Evolutionary conservation across 225 moss, liverwort and hornwort genomes (phyloP), one percentile per base, ranked within the genome.

Genomic region (Antitrichia curtipendula): DNA sequence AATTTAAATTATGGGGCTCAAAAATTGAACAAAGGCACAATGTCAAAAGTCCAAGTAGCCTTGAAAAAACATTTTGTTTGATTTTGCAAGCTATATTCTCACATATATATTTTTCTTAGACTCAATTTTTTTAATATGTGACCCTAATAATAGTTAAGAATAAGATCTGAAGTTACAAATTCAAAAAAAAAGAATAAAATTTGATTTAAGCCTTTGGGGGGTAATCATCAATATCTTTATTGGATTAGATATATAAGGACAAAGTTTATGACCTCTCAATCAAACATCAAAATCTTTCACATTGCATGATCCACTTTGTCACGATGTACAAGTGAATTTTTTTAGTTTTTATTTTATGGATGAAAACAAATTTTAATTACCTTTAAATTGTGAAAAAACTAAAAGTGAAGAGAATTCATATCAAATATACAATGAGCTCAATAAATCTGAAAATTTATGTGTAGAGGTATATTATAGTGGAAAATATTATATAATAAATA

Each of bases 41-140:
- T 45, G 10, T 45, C 9, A 16, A 29, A 28, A 17, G 24, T 4
- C 1, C 0, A 0, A 0, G 10, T n/a, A n/a, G n/a, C n/a, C 6
- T 28, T 45, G 6, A 2, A 10, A 41, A 72, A 25, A 45, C 0
- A 43, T 9, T 41, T 45, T 72, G 10, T 45, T 45, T 4, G 0
- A 45, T 45, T 72, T 29, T 72, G 8, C 17, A 45, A 18, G 3
- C 1, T 45, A 29, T 17, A 17, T 28, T 72, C 6, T 45, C 10
- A 5, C 16, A 16, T 3, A 45, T 2, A 17, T 71, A 45, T 28
- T 71, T 17, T 3, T 2, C 0, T 16, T 0, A 9, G 0, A 16
- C 2, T 5, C 8, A 2, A 8, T 23, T 13, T 23, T 23, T 31
- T 31, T 23, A 2, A 24, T 13, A 69, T 13, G 8, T 69, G 2